These are phyloP conservation scores for Schrenkiella parvula DNA, from an alignment of 345 rosid species.

Conservation along the genomic window DNA sequence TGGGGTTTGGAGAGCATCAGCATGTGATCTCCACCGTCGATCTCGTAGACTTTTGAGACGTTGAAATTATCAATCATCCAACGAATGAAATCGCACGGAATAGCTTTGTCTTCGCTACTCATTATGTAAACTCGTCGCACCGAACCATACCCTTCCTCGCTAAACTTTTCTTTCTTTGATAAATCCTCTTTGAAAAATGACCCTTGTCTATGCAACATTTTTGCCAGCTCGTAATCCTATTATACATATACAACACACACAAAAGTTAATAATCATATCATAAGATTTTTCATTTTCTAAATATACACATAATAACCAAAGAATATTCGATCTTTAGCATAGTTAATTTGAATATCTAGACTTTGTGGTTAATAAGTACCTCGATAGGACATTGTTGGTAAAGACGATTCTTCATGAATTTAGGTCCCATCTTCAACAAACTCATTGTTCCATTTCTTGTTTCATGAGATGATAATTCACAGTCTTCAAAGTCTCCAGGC, in stretches of 20 bases:
- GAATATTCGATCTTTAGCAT: background rate
- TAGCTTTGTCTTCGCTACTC: conserved; percentile 33
- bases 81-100: conserved; percentile 31
- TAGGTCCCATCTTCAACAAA: conserved; percentile 32
- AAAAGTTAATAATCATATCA: background rate
- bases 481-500: conserved; percentile 22
- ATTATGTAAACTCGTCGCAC: conserved; percentile 32
- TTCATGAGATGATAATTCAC: conserved; percentile 19
- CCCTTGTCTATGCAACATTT: conserved; percentile 27
- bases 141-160: conserved; percentile 27
- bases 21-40: conserved; percentile 40
- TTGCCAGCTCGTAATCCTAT: conserved; percentile 34
- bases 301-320: background rate
- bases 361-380: conserved; percentile 9
- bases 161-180: conserved; percentile 21
- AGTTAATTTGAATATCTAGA: background rate
- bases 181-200: conserved; percentile 35
- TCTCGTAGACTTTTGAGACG: conserved; percentile 31
- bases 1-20: conserved; percentile 32
- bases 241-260: background rate
- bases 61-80: conserved; percentile 34
- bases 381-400: conserved; percentile 26
- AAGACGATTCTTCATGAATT: conserved; percentile 26
- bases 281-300: background rate
- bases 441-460: conserved; percentile 26